Percentiles rank a stretch among this genome's conserved stretches.
These are phyloP conservation scores for Entomortierella beljakovae DNA, from an alignment of 192 early-diverging fungal species.

Conservation along the genomic window DNA sequence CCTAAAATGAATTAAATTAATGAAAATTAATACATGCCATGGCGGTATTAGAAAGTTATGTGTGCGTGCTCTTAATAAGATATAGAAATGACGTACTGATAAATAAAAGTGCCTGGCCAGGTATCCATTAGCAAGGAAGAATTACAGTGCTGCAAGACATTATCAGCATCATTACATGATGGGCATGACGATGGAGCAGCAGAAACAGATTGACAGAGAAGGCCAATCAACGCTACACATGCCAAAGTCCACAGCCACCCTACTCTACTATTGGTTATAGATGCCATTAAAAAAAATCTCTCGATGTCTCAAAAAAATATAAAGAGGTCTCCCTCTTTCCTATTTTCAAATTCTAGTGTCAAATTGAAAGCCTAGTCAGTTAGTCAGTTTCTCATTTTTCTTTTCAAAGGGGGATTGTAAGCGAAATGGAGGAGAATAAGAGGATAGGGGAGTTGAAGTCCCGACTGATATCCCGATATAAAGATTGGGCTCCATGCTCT, in stretches of 20 bases:
- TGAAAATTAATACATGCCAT: too few species aligned
- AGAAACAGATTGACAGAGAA: conserved; percentile 9
- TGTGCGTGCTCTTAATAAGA: not conserved
- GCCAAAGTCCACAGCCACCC: conserved; percentile 9
- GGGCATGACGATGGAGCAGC: conserved; percentile 17
- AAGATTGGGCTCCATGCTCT: too few species aligned
- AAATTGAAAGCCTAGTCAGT: too few species aligned
- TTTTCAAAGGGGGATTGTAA: too few species aligned
- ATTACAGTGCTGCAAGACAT: conserved; percentile 9
- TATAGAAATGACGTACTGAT: conserved; percentile 24
- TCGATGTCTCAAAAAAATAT: conserved; percentile 1
- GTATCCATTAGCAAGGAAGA: not conserved
- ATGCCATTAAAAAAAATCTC: not conserved
- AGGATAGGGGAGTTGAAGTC: too few species aligned
- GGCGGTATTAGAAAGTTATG: not conserved
- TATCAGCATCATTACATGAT: conserved; percentile 12
- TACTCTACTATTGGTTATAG: not conserved
- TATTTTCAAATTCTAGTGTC: too few species aligned
- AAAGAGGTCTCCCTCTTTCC: not conserved
- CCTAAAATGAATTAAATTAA: conserved; percentile 3
- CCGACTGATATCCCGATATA: too few species aligned
- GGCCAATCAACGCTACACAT: not conserved
- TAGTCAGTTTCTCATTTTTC: too few species aligned
- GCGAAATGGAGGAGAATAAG: too few species aligned
- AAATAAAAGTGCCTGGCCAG: conserved; percentile 25